Conservation (phyloP, 2,329 filamentous ascomycete genomes). For the Trichoderma koningii region DNA sequence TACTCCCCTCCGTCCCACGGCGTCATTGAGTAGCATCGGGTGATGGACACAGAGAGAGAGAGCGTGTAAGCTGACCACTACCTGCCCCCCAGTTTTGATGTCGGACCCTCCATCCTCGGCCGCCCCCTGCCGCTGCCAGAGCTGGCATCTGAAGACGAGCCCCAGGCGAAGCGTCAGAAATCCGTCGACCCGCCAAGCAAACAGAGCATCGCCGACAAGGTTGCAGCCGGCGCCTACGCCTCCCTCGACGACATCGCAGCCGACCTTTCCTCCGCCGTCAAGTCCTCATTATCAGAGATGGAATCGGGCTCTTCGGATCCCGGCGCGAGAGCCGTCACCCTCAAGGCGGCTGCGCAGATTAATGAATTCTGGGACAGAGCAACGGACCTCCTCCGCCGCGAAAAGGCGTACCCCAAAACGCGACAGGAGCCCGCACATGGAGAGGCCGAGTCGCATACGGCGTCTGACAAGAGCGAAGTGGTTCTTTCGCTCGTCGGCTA, state of each 20-base stretch:
- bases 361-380: conserved; percentile 63
- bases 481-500: conserved; percentile 78
- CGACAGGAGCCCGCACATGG: conserved; percentile 44
- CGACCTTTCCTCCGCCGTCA: conserved; percentile 55
- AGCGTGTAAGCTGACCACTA: conserved; percentile 36
- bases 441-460: conserved; percentile 44
- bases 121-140: conserved; percentile 51
- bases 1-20: too few relatives aligned
- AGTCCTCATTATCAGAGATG: conserved; percentile 53
- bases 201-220: conserved; percentile 57
- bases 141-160: conserved; percentile 49
- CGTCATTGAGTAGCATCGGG: not conserved
- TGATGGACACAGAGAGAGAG: not conserved
- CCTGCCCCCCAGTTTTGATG: conserved; percentile 51
- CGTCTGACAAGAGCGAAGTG: conserved; percentile 49
- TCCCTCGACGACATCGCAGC: conserved; percentile 66
- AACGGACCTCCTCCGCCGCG: conserved; percentile 63
- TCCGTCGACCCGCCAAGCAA: conserved; percentile 47
- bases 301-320: conserved; percentile 39
- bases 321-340: conserved; percentile 36
- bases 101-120: conserved; percentile 56
- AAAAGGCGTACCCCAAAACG: conserved; percentile 54
- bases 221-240: conserved; percentile 54
- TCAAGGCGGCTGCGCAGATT: conserved; percentile 48
- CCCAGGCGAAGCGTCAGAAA: conserved; percentile 62